Conservation (phyloP, 2,329 filamentous ascomycete species). For the Aureobasidium sp. region DNA sequence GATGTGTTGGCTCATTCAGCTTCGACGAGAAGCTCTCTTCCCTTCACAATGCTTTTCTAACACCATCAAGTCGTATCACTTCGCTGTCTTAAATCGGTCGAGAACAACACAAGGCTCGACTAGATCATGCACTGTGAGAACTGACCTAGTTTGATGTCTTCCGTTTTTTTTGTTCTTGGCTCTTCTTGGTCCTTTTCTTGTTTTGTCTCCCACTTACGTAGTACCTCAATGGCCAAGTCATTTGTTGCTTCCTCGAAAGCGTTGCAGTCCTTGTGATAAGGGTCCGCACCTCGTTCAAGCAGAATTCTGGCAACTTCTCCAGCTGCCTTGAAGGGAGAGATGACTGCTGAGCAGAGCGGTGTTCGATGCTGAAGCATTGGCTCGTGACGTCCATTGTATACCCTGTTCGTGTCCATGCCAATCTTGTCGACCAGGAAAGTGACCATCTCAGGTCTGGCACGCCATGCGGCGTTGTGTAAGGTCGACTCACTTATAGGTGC, state of each 20-base stretch:
- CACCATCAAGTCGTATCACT: neutral
- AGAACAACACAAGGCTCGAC: too few relatives aligned
- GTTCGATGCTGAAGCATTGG: neutral
- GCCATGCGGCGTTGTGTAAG: slow-evolving; percentile 2
- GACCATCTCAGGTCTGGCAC: slow-evolving; percentile 4
- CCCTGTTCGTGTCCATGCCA: neutral
- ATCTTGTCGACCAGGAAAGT: neutral
- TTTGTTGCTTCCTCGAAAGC: neutral
- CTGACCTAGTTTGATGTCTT: neutral
- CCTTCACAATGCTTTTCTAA: neutral
- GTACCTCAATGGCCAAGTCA: neutral
- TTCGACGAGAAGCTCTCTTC: neutral
- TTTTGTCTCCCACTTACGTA: neutral
- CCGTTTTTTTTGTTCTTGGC: neutral
- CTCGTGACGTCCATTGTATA: neutral
- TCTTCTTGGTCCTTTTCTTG: neutral
- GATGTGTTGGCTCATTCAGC: neutral
- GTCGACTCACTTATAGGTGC: slow-evolving; percentile 8
- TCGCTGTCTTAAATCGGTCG: neutral
- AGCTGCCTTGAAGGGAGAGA: neutral
- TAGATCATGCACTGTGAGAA: too few relatives aligned
- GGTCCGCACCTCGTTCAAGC: neutral
- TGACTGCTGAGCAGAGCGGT: neutral
- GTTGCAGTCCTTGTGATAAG: neutral
- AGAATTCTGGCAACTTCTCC: neutral